Conservation (phyloP, 148 eudicot genomes). For the Camellia sinensis region DNA sequence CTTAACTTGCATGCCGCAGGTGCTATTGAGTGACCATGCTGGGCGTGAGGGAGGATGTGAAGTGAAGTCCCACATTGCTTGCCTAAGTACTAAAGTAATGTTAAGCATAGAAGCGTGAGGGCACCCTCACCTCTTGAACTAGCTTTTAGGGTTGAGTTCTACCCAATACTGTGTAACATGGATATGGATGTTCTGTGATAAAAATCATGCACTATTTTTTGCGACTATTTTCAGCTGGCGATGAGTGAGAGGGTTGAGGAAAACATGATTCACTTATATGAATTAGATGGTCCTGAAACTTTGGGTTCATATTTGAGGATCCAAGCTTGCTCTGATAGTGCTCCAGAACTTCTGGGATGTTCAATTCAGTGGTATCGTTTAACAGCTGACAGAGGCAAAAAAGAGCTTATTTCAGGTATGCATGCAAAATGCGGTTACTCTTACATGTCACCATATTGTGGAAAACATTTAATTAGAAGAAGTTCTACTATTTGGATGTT, state of each 20-base stretch:
- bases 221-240: conserved; percentile 53
- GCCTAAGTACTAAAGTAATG: too few relatives aligned
- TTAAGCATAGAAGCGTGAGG: too few relatives aligned
- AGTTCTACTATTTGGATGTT: neutral
- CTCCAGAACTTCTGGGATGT: conserved; percentile 67
- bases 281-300: conserved; percentile 73
- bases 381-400: conserved; percentile 59
- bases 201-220: neutral
- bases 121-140: too few relatives aligned
- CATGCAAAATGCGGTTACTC: neutral
- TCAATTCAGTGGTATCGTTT: conserved; percentile 87
- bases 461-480: neutral
- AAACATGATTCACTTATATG: conserved; percentile 43
- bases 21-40: too few relatives aligned
- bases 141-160: too few relatives aligned
- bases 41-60: too few relatives aligned
- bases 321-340: conserved; percentile 54
- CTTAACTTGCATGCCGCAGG: too few relatives aligned
- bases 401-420: conserved; percentile 84
- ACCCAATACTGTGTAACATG: too few relatives aligned
- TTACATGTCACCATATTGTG: conserved; percentile 4
- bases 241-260: conserved; percentile 56
- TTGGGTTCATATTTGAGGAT: conserved; percentile 79
- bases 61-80: too few relatives aligned
- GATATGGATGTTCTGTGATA: neutral